These are phyloP conservation scores for Alternaria panax DNA, from an alignment of 2,329 filamentous ascomycete species.

Conservation along the genomic window DNA sequence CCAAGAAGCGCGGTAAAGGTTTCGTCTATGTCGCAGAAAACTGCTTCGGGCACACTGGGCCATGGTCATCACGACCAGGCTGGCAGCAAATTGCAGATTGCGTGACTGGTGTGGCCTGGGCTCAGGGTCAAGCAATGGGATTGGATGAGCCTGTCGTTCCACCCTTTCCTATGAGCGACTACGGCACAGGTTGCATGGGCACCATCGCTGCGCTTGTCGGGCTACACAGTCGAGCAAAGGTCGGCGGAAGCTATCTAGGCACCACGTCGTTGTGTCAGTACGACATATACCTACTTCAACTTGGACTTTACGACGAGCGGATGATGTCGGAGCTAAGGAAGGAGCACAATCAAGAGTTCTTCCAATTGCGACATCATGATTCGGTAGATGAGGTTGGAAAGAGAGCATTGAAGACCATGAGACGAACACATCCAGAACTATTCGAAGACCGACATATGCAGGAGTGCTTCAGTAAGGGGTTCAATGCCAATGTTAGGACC, in stretches of 20 bases:
- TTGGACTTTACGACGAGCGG: conserved; percentile 63
- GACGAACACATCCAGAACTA: conserved; percentile 61
- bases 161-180: conserved; percentile 67
- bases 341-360: conserved; percentile 61
- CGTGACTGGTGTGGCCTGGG: conserved; percentile 67
- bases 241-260: conserved; percentile 72
- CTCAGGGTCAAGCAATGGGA: conserved; percentile 69
- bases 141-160: conserved; percentile 70
- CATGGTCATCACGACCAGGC: conserved; percentile 70
- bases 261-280: conserved; percentile 72
- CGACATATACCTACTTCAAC: conserved; percentile 69
- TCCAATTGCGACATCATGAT: conserved; percentile 65
- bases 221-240: conserved; percentile 67
- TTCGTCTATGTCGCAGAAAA: conserved; percentile 75
- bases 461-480: conserved; percentile 58
- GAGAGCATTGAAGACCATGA: conserved; percentile 64
- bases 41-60: conserved; percentile 71
- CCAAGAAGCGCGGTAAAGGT: conserved; percentile 64
- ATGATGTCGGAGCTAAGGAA: conserved; percentile 62
- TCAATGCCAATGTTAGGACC: conserved; percentile 56
- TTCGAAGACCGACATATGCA: conserved; percentile 59
- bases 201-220: conserved; percentile 71
- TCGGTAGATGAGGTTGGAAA: conserved; percentile 72
- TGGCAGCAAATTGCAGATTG: conserved; percentile 78
- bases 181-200: conserved; percentile 76